Base-by-base conservation (phyloP, 805 yeast genomes). In the Lachancea lanzarotensis region DNA sequence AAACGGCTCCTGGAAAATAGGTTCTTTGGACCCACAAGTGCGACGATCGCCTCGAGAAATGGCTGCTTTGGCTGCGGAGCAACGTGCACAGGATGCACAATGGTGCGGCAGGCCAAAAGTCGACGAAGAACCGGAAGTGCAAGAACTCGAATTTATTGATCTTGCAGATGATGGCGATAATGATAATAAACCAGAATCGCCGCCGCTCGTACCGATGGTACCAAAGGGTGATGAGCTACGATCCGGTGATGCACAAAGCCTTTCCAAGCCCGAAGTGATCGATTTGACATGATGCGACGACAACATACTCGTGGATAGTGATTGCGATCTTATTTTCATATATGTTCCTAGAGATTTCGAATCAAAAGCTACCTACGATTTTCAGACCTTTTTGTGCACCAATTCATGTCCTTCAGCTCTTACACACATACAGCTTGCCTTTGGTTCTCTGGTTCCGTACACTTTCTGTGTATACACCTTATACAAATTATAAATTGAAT, bases 51-150 rank as follows among this genome's bases (percentile, higher is more conserved):
- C 67, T 3, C 48, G 50, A 36, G 65, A 62, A 42, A 58, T 62
- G 65, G 67, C 66, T 5, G 60, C 60, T 2, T 19, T 49, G 7
- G 69, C 69, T 2, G 67, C 69, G 1, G 50, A 53, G 32, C 48
- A 57, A 45, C 52, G 68, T 36, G 52, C 50, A 12, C 38, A 48
- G 22, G 62, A 61, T 17, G 52, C 50, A 33, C 44, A 48, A 22
- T 52, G 56, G 50, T 59, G 64, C 42, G 55, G 55, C 31, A 27
- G 49, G 32, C 26, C 43, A 41, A 9, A 26, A 12, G 12, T 12
- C 6, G 10, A 26, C 33, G 45, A 33, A 43, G 54, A 48, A 27
- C 56, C 58, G 18, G 33, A 38, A 18, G 30, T 22, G 3, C 52
- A 52, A 19, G 58, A 57, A n/a, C 38, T 52, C 25, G 50, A 45